These are phyloP conservation scores for Bertia moriformis DNA, from an alignment of 2,329 filamentous ascomycete species.

Conservation along the genomic window DNA sequence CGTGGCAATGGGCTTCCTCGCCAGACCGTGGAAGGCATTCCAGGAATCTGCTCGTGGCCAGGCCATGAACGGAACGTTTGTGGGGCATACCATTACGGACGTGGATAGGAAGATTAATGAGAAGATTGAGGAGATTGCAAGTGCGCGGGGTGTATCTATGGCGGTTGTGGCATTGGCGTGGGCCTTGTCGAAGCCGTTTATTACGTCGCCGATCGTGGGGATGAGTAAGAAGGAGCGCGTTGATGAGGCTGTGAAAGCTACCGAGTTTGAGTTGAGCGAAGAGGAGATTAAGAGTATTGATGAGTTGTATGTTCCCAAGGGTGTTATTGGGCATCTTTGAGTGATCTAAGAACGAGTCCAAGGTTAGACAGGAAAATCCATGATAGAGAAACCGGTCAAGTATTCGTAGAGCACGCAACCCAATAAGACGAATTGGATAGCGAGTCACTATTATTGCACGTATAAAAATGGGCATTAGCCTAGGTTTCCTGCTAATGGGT, in stretches of 20 bases:
- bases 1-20: slow-evolving; percentile 10
- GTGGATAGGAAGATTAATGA: slow-evolving; percentile 2
- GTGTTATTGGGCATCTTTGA: slow-evolving; percentile 1
- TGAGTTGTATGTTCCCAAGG: slow-evolving; percentile 1
- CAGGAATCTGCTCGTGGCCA: slow-evolving; percentile 7
- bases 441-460: no score
- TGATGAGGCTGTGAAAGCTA: slow-evolving; percentile 2
- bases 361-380: no score
- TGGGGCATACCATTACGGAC: slow-evolving; percentile 4
- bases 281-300: slow-evolving; percentile 3
- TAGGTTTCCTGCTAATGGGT: no score
- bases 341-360: no score
- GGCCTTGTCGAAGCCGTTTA: slow-evolving; percentile 12
- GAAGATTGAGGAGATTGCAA: slow-evolving; percentile 2
- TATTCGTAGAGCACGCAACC: no score
- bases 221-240: slow-evolving; percentile 7
- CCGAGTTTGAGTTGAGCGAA: slow-evolving; percentile 1
- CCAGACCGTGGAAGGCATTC: slow-evolving; percentile 9
- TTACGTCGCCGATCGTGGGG: slow-evolving; percentile 13
- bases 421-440: no score
- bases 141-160: slow-evolving; percentile 1
- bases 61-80: slow-evolving; percentile 4
- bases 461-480: no score
- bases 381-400: no score
- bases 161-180: slow-evolving; percentile 2